Percentiles rank a stretch among this genome's conserved stretches.
Evolutionary conservation across 306 rosid genomes (phyloP).

Genomic region (Elaeagnus macrophylla): DNA sequence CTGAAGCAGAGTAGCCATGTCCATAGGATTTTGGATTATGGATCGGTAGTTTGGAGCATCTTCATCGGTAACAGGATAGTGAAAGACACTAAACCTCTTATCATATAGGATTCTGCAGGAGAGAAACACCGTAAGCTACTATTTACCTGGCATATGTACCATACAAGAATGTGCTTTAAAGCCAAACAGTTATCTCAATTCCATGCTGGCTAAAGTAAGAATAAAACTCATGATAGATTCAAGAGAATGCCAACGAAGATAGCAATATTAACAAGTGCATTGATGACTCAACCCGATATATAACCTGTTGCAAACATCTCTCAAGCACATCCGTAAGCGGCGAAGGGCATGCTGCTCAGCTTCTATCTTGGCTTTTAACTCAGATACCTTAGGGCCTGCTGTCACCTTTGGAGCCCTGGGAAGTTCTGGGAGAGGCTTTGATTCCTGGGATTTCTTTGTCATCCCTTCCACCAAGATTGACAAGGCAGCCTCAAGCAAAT

Average conservation of each 20-base stretch:
- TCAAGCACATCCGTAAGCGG: conserved; percentile 93
- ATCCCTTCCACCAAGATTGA: conserved; percentile 59
- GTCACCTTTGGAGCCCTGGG: conserved; percentile 85
- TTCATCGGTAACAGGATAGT: conserved; percentile 86
- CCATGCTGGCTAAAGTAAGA: background rate
- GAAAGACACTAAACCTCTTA: conserved; percentile 87
- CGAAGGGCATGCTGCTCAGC: conserved; percentile 98
- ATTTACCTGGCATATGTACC: no score
- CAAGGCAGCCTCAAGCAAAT: conserved; percentile 64
- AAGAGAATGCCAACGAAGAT: background rate
- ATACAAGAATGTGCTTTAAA: no score
- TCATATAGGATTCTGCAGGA: conserved; percentile 78
- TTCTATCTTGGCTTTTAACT: conserved; percentile 82
- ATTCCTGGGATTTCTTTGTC: conserved; percentile 40
- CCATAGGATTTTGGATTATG: conserved; percentile 90
- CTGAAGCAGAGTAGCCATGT: conserved; percentile 74
- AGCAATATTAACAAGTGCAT: background rate
- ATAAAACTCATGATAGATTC: background rate
- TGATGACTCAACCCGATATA: conserved; percentile 11
- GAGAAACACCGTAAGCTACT: background rate
- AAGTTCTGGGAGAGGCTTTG: conserved; percentile 56
- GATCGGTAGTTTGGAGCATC: conserved; percentile 94
- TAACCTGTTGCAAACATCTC: conserved; percentile 96
- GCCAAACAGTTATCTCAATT: no score
- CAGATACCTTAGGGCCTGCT: conserved; percentile 84